These are phyloP conservation scores for Kodamaea hsintzibuensis DNA, from an alignment of 805 yeast genomes.

Conservation along the genomic window DNA sequence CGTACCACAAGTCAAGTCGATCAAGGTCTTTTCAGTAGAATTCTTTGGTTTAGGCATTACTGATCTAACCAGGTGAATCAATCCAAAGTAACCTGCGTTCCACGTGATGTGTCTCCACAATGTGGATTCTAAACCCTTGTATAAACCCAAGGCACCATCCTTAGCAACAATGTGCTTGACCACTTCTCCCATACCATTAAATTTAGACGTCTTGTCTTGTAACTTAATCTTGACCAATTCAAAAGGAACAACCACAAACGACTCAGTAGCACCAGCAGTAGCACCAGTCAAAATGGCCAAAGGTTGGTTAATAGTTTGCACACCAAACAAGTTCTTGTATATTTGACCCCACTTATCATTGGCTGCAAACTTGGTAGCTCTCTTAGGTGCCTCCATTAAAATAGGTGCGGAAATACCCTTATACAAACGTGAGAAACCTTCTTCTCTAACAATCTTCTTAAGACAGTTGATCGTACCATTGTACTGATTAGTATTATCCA, in stretches of 20 bases:
- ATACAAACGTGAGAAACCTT: constrained; percentile 82
- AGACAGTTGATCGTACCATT: constrained; percentile 84
- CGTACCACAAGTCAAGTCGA: constrained; percentile 89
- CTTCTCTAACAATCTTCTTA: constrained; percentile 77
- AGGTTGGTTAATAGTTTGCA: constrained; percentile 70
- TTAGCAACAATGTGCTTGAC: constrained; percentile 65
- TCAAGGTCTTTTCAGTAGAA: constrained; percentile 72
- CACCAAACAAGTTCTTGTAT: constrained; percentile 71
- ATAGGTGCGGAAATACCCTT: constrained; percentile 96
- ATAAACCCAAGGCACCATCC: constrained; percentile 82
- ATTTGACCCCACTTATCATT: constrained; percentile 94
- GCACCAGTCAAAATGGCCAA: constrained; percentile 93
- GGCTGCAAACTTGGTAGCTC: constrained; percentile 98
- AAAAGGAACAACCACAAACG: constrained; percentile 96
- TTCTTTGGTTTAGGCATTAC: constrained; percentile 76
- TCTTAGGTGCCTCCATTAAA: constrained; percentile 98
- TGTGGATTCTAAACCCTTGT: constrained; percentile 95
- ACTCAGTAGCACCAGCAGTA: constrained; percentile 96
- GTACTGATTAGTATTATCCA: constrained; percentile 64
- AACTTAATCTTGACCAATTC: constrained; percentile 93
- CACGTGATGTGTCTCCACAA: constrained; percentile 95
- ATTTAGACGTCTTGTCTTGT: constrained; percentile 83
- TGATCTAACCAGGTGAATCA: constrained; percentile 81
- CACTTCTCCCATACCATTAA: constrained; percentile 83
- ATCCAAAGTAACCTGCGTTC: constrained; percentile 98